Conservation (phyloP, 2,329 filamentous ascomycete genomes). For the Uncinocarpus reesii region DNA sequence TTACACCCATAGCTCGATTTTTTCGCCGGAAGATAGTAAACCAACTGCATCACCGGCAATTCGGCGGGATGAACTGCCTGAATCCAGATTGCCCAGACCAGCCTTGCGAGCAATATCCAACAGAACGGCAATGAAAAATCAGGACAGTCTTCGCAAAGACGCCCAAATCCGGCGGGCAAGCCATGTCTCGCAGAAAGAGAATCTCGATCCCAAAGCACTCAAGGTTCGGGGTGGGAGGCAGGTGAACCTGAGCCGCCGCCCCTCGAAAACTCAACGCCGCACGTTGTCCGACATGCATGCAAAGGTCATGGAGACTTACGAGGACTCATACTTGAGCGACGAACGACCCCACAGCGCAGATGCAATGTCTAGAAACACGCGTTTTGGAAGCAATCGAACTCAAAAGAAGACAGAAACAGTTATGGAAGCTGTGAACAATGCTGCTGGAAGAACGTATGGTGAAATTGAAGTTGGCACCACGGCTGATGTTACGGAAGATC, state of each 20-base stretch:
- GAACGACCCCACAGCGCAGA: conserved; percentile 39
- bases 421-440: conserved; percentile 31
- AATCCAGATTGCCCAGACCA: conserved; percentile 30
- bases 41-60: conserved; percentile 31
- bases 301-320: conserved; percentile 43
- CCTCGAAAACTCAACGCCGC: conserved; percentile 34
- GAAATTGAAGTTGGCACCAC: background rate
- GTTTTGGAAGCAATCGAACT: conserved; percentile 40
- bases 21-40: conserved; percentile 40
- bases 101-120: conserved; percentile 23
- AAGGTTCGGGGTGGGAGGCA: conserved; percentile 23
- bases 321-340: conserved; percentile 42
- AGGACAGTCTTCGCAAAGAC: conserved; percentile 34
- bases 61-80: conserved; percentile 26
- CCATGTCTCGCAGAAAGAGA: conserved; percentile 33
- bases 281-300: conserved; percentile 49
- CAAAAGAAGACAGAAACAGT: conserved; percentile 33
- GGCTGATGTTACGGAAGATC: conserved; percentile 4
- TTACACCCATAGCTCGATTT: conserved; percentile 42
- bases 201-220: conserved; percentile 30
- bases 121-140: conserved; percentile 20
- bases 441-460: conserved; percentile 24
- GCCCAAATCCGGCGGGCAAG: conserved; percentile 34
- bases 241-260: conserved; percentile 18
- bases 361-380: conserved; percentile 43